Percentiles rank a stretch among this genome's conserved stretches.
phyloP scores from a whole-genome alignment of 2,329 filamentous ascomycete species.

The Alternaria sp. region DNA sequence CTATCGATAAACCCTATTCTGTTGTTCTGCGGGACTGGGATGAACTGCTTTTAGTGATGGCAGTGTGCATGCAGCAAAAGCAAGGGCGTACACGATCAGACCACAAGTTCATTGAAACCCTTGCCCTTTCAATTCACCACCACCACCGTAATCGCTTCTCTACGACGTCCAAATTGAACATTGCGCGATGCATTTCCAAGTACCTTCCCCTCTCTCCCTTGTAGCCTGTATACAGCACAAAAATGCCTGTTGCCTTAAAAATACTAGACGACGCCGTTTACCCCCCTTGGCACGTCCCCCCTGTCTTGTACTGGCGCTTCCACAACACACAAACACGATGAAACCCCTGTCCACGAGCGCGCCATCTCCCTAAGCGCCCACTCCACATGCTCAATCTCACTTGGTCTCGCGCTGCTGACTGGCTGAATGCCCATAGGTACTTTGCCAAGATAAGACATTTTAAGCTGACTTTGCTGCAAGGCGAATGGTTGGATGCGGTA shows the following conservation, averaged over 20 bases:
- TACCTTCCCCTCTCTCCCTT: not conserved
- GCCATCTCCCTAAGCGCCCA: constrained; percentile 7
- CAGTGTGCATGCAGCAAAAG: constrained; percentile 15
- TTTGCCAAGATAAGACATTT: constrained; percentile 9
- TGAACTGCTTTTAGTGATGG: constrained; percentile 9
- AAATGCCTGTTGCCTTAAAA: not conserved
- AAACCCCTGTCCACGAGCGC: constrained; percentile 5
- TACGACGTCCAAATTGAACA: not conserved
- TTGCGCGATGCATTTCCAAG: not conserved
- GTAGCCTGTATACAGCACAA: constrained; percentile 7
- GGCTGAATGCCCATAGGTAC: constrained; percentile 4
- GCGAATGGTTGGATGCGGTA: constrained; percentile 4
- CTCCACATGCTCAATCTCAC: constrained; percentile 8
- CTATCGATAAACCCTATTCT: constrained; percentile 12
- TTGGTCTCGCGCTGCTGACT: constrained; percentile 8
- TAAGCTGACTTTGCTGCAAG: constrained; percentile 4
- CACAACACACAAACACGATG: constrained; percentile 4
- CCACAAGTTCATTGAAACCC: constrained; percentile 18
- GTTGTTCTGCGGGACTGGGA: not conserved
- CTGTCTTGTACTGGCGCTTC: constrained; percentile 4
- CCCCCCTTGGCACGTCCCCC: constrained; percentile 11
- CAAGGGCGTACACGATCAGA: constrained; percentile 12
- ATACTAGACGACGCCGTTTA: constrained; percentile 3
- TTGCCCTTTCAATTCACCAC: not conserved
- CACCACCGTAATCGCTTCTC: not conserved